Percentiles rank a stretch among this genome's conserved stretches.
These are phyloP conservation scores for Leccinum incarnatum DNA, from an alignment of 768 basidiomycete species.

Conservation along the genomic window DNA sequence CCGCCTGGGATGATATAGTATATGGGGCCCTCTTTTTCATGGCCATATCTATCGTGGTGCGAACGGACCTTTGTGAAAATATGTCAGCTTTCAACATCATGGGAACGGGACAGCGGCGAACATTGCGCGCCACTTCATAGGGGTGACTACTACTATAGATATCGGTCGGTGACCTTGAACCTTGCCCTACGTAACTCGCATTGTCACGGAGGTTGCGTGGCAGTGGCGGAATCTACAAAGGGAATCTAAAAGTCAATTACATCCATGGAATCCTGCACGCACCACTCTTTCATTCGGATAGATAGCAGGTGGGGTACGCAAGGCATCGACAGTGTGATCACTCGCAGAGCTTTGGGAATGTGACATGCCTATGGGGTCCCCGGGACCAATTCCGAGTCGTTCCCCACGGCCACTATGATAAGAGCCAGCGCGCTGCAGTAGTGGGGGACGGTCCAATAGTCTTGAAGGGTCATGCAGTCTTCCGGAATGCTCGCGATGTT, in stretches of 20 bases:
- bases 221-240: constrained; percentile 28
- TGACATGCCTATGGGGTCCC: constrained; percentile 23
- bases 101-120: not conserved
- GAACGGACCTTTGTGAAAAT: constrained; percentile 23
- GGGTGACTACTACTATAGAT: constrained; percentile 25
- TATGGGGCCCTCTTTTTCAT: constrained; percentile 33
- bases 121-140: constrained; percentile 20
- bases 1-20: constrained; percentile 67
- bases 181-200: constrained; percentile 11
- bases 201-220: constrained; percentile 19
- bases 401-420: constrained; percentile 23
- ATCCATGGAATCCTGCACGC: not conserved
- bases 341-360: constrained; percentile 23
- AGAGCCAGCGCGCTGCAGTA: constrained; percentile 14
- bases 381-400: constrained; percentile 5
- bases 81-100: constrained; percentile 5
- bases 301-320: constrained; percentile 18
- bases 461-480: constrained; percentile 22
- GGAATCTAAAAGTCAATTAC: not conserved
- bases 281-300: constrained; percentile 30
- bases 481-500: constrained; percentile 15
- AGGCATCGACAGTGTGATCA: constrained; percentile 32
- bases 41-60: constrained; percentile 23
- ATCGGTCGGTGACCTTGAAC: constrained; percentile 28
- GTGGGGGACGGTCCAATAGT: constrained; percentile 24